Evolutionary conservation across 2,329 filamentous ascomycete species (phyloP).

Genomic region (Penicillium psychrosexuale): DNA sequence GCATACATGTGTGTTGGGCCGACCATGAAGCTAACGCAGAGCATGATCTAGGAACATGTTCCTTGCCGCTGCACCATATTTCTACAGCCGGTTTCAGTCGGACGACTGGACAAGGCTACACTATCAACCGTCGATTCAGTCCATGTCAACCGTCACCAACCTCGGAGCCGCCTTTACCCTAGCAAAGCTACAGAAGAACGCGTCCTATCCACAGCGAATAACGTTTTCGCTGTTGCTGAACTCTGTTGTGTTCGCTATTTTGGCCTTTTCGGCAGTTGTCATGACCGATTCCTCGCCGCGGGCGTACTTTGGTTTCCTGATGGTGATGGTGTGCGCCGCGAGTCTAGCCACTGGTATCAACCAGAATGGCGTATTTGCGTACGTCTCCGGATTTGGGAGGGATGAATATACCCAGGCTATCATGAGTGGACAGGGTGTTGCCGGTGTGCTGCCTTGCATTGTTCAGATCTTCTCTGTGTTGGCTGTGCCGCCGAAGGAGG

Average conservation of each 20-base stretch:
- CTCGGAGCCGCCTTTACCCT: conserved; percentile 72
- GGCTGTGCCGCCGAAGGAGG: conserved; percentile 52
- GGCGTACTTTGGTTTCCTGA: conserved; percentile 75
- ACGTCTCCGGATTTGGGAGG: conserved; percentile 77
- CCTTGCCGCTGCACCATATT: conserved; percentile 89
- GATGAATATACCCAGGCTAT: conserved; percentile 92
- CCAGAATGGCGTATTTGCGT: conserved; percentile 93
- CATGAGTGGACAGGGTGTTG: conserved; percentile 90
- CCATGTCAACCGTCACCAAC: conserved; percentile 81
- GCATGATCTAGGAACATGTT: conserved; percentile 79
- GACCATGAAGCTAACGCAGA: conserved; percentile 1
- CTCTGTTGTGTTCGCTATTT: conserved; percentile 68
- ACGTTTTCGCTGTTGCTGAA: conserved; percentile 73
- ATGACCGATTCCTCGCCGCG: conserved; percentile 61
- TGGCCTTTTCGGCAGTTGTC: conserved; percentile 74
- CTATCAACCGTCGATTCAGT: conserved; percentile 87
- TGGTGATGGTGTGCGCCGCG: conserved; percentile 75
- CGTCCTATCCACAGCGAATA: conserved; percentile 87
- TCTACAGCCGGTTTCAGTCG: conserved; percentile 72
- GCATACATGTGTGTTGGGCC: background rate
- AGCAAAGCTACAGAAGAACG: conserved; percentile 73
- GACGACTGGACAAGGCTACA: conserved; percentile 70
- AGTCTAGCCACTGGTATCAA: conserved; percentile 79
- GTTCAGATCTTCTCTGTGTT: conserved; percentile 84
- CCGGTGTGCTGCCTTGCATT: conserved; percentile 82